phyloP scores from a whole-genome alignment of 306 rosid species.

The Mimosa bimucronata region DNA sequence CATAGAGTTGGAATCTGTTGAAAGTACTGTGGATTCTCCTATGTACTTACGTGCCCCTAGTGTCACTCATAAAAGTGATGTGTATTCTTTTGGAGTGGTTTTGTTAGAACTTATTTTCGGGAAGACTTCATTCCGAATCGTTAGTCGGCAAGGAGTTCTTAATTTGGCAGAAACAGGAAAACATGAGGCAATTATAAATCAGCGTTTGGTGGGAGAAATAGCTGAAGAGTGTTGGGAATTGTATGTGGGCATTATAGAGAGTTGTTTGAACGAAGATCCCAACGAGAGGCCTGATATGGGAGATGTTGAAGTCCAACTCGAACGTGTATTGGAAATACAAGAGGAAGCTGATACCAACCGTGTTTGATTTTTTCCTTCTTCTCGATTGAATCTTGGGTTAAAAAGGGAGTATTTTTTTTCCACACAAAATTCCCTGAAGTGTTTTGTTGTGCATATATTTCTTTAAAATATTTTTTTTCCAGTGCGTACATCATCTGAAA shows the following conservation, averaged over 20 bases:
- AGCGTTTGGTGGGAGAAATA: constrained; percentile 31
- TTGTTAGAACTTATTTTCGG: constrained; percentile 36
- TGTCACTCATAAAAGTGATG: constrained; percentile 30
- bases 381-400: too few species aligned
- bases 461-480: too few species aligned
- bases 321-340: neutral
- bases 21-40: constrained; percentile 41
- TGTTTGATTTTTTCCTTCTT: too few species aligned
- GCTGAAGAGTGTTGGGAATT: neutral
- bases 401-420: too few species aligned
- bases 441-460: too few species aligned
- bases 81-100: constrained; percentile 39
- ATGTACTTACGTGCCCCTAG: neutral
- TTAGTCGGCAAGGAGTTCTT: neutral
- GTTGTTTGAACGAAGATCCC: neutral
- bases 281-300: neutral
- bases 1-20: neutral
- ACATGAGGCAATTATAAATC: constrained; percentile 27
- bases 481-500: too few species aligned
- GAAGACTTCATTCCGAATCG: neutral
- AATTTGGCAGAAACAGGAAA: neutral
- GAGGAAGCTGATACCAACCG: neutral
- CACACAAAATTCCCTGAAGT: too few species aligned
- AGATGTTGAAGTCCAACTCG: neutral
- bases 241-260: neutral